Evolutionary conservation across 2,329 filamentous ascomycete genomes (phyloP).

Genomic region (Diaporthe ampelina): DNA sequence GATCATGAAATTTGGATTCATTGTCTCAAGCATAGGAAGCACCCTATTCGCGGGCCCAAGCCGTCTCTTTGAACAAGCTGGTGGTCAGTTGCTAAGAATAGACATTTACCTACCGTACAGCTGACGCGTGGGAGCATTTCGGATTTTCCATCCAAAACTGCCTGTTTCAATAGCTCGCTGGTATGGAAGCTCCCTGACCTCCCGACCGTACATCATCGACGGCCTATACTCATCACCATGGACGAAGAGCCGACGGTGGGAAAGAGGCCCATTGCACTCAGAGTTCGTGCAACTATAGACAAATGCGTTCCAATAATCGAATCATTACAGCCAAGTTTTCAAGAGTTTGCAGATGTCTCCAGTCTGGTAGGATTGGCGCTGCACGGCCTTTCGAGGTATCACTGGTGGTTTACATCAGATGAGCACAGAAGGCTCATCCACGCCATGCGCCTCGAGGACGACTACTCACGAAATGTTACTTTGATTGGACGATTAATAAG

Average conservation of each 20-base stretch:
- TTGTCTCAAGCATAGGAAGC: background rate
- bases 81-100: constrained; percentile 1
- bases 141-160: background rate
- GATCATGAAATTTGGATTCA: background rate
- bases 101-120: background rate
- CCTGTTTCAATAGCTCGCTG: no score
- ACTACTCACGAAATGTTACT: constrained; percentile 6
- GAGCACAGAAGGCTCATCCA: background rate
- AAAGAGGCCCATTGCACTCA: background rate
- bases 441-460: background rate
- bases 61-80: constrained; percentile 2
- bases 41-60: background rate
- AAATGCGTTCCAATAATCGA: background rate
- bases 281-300: background rate
- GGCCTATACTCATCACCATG: background rate
- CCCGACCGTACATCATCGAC: background rate
- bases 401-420: background rate
- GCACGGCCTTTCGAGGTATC: background rate
- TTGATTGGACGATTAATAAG: background rate
- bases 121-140: background rate
- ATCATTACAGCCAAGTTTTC: background rate
- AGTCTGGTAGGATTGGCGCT: background rate
- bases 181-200: no score
- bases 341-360: background rate
- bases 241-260: background rate